Evolutionary conservation across 2,329 filamentous ascomycete genomes (phyloP).

Genomic region (Paradendryphiella salina): DNA sequence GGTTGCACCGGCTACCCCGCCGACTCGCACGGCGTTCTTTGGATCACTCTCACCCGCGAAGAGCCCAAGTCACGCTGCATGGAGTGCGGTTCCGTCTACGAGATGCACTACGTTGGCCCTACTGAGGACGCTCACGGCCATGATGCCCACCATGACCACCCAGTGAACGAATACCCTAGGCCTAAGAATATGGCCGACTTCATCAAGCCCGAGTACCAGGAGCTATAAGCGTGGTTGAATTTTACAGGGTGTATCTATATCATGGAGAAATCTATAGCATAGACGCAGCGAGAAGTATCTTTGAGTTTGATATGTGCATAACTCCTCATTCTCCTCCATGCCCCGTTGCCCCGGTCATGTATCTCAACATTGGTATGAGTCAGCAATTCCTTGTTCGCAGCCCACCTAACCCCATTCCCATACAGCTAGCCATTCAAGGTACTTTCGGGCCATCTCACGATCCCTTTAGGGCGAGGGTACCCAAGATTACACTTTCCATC

Average conservation of each 20-base stretch:
- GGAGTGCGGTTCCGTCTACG: slow-evolving; percentile 95
- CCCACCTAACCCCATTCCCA: slow-evolving; percentile 5
- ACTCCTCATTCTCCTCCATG: background rate
- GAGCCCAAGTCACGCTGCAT: slow-evolving; percentile 93
- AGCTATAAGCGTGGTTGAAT: slow-evolving; percentile 47
- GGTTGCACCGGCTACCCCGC: slow-evolving; percentile 94
- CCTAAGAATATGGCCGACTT: slow-evolving; percentile 97
- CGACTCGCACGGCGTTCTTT: slow-evolving; percentile 87
- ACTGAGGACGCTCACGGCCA: slow-evolving; percentile 70
- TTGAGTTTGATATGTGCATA: slow-evolving; percentile 14
- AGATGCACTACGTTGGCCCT: slow-evolving; percentile 95
- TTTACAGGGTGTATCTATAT: slow-evolving; percentile 37
- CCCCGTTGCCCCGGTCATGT: background rate
- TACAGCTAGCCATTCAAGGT: background rate
- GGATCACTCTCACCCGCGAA: slow-evolving; percentile 86
- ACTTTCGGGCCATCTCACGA: slow-evolving; percentile 34
- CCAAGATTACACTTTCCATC: slow-evolving; percentile 70
- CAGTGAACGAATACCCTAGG: slow-evolving; percentile 59
- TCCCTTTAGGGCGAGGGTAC: slow-evolving; percentile 77
- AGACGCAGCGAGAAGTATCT: slow-evolving; percentile 32
- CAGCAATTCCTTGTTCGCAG: background rate
- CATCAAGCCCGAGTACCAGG: slow-evolving; percentile 93
- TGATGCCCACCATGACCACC: slow-evolving; percentile 55
- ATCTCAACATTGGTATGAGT: slow-evolving; percentile 4
- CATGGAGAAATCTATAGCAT: slow-evolving; percentile 40